Evolutionary conservation across 192 early-diverging fungal species (phyloP).

Genomic region (Backusella australiensis): DNA sequence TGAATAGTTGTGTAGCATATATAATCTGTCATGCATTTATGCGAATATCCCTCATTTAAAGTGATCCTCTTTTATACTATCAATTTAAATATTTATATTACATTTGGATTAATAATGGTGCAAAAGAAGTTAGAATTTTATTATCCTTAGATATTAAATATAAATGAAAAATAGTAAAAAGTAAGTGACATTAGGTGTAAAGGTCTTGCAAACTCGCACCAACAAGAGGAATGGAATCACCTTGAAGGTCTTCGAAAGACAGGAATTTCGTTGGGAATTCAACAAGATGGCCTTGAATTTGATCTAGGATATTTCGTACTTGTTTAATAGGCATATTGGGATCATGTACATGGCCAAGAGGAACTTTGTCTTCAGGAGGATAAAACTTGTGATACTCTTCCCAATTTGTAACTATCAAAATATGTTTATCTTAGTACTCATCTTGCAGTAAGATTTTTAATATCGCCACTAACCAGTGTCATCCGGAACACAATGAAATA

Average conservation of each 20-base stretch:
- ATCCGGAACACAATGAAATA: slow-evolving; percentile 86
- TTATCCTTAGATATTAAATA: neutral
- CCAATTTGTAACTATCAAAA: slow-evolving; percentile 32
- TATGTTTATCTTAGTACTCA: too few relatives aligned
- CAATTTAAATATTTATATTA: too few relatives aligned
- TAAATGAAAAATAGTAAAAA: neutral
- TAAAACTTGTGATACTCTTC: slow-evolving; percentile 45
- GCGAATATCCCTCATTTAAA: too few relatives aligned
- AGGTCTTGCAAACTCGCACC: slow-evolving; percentile 20
- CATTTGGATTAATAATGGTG: too few relatives aligned
- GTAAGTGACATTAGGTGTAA: slow-evolving; percentile 20
- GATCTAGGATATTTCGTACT: slow-evolving; percentile 30
- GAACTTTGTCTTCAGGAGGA: slow-evolving; percentile 37
- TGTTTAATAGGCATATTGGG: slow-evolving; percentile 35
- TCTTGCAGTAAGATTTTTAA: too few relatives aligned
- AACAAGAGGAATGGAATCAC: slow-evolving; percentile 20
- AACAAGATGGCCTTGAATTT: slow-evolving; percentile 51
- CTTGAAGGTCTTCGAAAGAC: slow-evolving; percentile 41
- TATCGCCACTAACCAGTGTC: slow-evolving; percentile 42
- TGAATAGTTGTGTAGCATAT: too few relatives aligned
- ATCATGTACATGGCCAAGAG: slow-evolving; percentile 43
- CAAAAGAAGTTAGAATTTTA: too few relatives aligned
- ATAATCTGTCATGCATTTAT: too few relatives aligned
- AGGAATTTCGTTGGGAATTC: slow-evolving; percentile 51
- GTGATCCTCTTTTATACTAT: too few relatives aligned